Conservation (phyloP, 257 asterid species). For the Gentiana dahurica region DNA sequence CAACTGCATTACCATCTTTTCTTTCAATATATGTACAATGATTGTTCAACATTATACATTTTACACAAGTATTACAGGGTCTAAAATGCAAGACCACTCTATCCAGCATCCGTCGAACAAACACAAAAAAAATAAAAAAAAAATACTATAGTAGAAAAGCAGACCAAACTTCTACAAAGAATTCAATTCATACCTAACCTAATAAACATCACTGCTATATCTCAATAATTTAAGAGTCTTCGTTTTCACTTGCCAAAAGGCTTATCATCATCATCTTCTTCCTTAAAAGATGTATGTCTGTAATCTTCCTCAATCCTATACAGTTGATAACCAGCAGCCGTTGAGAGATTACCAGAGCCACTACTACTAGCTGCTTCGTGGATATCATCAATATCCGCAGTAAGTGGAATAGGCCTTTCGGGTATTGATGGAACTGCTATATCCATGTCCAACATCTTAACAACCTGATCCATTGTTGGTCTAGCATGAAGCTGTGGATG, state of each 20-base stretch:
- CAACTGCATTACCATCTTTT: background rate
- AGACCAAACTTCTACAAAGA: constrained; percentile 1
- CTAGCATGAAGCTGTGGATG: constrained; percentile 83
- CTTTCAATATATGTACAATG: constrained; percentile 1
- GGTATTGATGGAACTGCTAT: constrained; percentile 64
- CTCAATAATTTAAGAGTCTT: too few species aligned
- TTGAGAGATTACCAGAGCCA: constrained; percentile 60
- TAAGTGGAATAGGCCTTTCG: constrained; percentile 66
- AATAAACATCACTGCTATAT: too few species aligned
- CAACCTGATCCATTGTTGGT: constrained; percentile 89
- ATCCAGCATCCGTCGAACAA: constrained; percentile 3
- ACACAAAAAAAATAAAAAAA: background rate
- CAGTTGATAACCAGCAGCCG: constrained; percentile 51
- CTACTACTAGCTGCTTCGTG: constrained; percentile 59
- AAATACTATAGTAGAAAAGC: background rate
- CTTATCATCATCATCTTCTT: background rate
- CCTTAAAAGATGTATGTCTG: constrained; percentile 9
- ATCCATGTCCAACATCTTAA: constrained; percentile 72
- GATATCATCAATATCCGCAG: constrained; percentile 58
- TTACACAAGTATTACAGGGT: constrained; percentile 5
- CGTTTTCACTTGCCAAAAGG: constrained; percentile 10
- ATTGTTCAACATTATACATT: background rate
- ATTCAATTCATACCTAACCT: background rate
- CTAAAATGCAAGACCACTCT: constrained; percentile 12
- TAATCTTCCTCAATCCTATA: constrained; percentile 24